These are phyloP conservation scores for Zychaea mexicana DNA, from an alignment of 371 early-diverging fungal genomes.

Conservation along the genomic window DNA sequence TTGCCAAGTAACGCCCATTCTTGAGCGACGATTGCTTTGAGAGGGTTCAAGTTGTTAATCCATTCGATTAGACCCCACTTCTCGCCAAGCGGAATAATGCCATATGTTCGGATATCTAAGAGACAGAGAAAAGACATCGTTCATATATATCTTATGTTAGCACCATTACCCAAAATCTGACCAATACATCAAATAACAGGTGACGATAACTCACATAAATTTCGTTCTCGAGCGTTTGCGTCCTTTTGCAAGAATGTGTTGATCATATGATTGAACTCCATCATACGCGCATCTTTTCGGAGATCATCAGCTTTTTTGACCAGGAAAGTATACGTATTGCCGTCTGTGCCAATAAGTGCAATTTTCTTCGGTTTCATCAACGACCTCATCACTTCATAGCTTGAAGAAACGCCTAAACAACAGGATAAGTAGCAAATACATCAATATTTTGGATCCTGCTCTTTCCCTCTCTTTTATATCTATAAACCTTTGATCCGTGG, in stretches of 20 bases:
- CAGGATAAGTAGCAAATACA: not conserved
- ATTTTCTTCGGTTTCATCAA: slow-evolving; percentile 93
- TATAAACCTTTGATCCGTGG: slow-evolving; percentile 66
- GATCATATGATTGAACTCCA: slow-evolving; percentile 94
- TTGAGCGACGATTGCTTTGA: slow-evolving; percentile 27
- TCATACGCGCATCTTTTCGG: slow-evolving; percentile 95
- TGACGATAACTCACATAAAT: slow-evolving; percentile 58
- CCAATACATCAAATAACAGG: not conserved
- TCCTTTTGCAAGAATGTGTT: slow-evolving; percentile 86
- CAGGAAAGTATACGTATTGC: slow-evolving; percentile 81
- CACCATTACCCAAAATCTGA: not conserved
- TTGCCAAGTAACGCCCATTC: slow-evolving; percentile 16
- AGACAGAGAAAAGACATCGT: not conserved
- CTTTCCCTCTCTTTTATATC: no score
- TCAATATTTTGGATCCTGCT: no score
- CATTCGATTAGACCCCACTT: slow-evolving; percentile 97
- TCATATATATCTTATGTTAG: not conserved
- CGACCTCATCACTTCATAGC: slow-evolving; percentile 86
- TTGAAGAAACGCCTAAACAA: slow-evolving; percentile 64
- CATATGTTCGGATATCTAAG: slow-evolving; percentile 91
- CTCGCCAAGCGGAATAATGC: slow-evolving; percentile 93
- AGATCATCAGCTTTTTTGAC: slow-evolving; percentile 99
- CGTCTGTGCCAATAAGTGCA: slow-evolving; percentile 83
- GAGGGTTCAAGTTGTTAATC: slow-evolving; percentile 75
- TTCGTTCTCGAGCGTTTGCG: slow-evolving; percentile 67